Evolutionary conservation across 805 yeast genomes (phyloP), one percentile per base, ranked within the genome.

Genomic region (Metschnikowia henanensis): DNA sequence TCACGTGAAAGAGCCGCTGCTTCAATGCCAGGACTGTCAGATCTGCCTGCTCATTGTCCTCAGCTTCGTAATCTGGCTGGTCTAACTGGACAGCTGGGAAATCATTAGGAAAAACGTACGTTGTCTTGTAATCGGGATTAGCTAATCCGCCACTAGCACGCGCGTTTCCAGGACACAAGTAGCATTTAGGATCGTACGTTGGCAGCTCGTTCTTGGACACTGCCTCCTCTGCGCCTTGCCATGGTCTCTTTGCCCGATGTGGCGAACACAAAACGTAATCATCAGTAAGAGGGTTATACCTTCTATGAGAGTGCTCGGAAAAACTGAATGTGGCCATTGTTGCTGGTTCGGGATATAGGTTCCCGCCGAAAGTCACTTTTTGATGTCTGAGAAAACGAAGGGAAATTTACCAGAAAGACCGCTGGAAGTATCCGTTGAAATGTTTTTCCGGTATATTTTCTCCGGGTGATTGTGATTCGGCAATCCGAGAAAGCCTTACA

Each of bases 201-300:
- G 87, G 84, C 49, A 73, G 66, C 22, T 60, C 53, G 13, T 65
- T 69, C 35, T 61, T 68, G 41, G 60, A 55, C 13, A 72, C 60
- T 28, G 68, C 69, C 58, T 84, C 91, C 50, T 80, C 73, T 49
- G 81, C 87, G 29, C 91, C 91, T 60, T 80, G 85, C 91, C 91
- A 84, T 17, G 92, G 91, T 52, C 92, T 72, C 61, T 83, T 81
- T 23, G 89, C 79, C 45, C 91, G 69, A 57, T 84, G 92, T 5
- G 92, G 91, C 13, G 89, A 83, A 39, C 84, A 84, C 39, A 84
- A 68, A 20, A 84, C 80, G 79, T 83, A 82, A n/a, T 75, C 62
- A 41, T 78, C 77, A n/a, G 84, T 73, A 49, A 84, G 71, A 4
- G 88, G 89, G 55, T 84, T 84, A 62, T 69, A 79, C 38, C 92